A percentile compares a stretch with the other conserved stretches of the same genome.
phyloP scores from a whole-genome alignment of 1,139 yeast species.

The Zygoascus meyerae region DNA sequence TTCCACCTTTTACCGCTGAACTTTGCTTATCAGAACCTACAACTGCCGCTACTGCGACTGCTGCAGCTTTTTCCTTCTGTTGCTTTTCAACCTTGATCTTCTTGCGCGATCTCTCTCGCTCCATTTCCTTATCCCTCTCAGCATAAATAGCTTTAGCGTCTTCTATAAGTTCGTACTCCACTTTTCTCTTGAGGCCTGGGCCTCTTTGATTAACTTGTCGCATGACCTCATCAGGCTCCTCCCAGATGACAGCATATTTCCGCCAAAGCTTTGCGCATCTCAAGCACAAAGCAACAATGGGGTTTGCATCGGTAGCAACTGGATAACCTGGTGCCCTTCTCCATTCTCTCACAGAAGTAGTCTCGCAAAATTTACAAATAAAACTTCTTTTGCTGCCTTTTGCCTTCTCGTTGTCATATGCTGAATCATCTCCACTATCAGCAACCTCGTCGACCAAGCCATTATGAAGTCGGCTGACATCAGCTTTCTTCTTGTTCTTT shows the following conservation, averaged over 20 bases:
- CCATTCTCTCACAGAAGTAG: slow-evolving; percentile 57
- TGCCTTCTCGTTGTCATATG: slow-evolving; percentile 53
- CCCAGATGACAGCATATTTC: slow-evolving; percentile 87
- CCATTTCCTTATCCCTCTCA: slow-evolving; percentile 39
- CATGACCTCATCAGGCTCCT: slow-evolving; percentile 63
- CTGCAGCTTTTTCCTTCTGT: slow-evolving; percentile 15
- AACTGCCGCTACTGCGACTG: slow-evolving; percentile 13
- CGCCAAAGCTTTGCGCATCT: slow-evolving; percentile 92
- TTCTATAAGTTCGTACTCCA: slow-evolving; percentile 65
- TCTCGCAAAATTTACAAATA: slow-evolving; percentile 61
- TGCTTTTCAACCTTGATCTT: slow-evolving; percentile 18
- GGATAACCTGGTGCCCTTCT: slow-evolving; percentile 60
- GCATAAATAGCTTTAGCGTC: slow-evolving; percentile 58
- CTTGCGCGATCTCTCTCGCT: slow-evolving; percentile 18
- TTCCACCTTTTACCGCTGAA: slow-evolving; percentile 4
- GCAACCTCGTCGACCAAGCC: slow-evolving; percentile 47
- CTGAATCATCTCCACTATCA: slow-evolving; percentile 65
- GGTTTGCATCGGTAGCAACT: slow-evolving; percentile 36
- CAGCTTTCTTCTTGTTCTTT: slow-evolving; percentile 37
- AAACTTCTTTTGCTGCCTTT: slow-evolving; percentile 36
- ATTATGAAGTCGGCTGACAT: slow-evolving; percentile 26
- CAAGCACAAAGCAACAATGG: slow-evolving; percentile 58
- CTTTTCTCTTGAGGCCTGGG: slow-evolving; percentile 50
- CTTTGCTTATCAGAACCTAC: slow-evolving; percentile 2
- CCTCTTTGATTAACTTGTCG: slow-evolving; percentile 44